Base-by-base conservation (phyloP, 139 green algal species). In the Edaphochlamys debaryana region DNA sequence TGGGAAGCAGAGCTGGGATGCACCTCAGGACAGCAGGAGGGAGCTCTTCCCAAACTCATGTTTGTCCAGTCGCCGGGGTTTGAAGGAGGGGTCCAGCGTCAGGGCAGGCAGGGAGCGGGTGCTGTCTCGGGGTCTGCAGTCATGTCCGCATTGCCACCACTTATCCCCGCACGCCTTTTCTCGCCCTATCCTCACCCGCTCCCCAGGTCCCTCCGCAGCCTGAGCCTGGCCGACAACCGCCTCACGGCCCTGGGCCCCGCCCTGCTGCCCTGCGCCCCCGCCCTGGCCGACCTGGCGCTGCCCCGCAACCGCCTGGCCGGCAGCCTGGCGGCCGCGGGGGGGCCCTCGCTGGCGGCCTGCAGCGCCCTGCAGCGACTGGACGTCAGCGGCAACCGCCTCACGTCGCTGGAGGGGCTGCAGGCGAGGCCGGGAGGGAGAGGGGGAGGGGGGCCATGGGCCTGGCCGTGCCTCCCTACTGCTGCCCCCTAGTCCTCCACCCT, bases 221-320 rank as follows among this genome's bases (percentile, higher is more conserved):
- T 83, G 45, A 75, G 54, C 36, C 45, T 83, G 4, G 77, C 63
- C 7, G 77, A 74, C 77, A 83, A 83, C 42, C 22, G 23, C 4
- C 77, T 81, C 9, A 71, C 41, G 4, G 60, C 63, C 30, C 13
- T 81, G 8, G 75, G 75, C 38, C 29, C 56, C 25, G 56, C n/a
- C 17, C 58, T 81, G 38, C 36, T 38, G 38, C 3, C 60, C 20
- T 72, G 38, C 58, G 20, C 41, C 22, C 8, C 41, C 29, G 4
- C 2, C 37, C 62, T 80, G 36, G 11, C 20, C 13, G 45, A 29
- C 4, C 74, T 80, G 30, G 58, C 56, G 0, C 13, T 80, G 56
- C 6, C 52, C 3, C 13, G 38, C 56, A 80, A 80, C 60, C 13
- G 17, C 20, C 60, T 83, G n/a, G 54, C 34, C 45, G 45, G 45